Percentiles rank a stretch among this genome's conserved stretches.
These are phyloP conservation scores for Neonectria neomacrospora DNA, from an alignment of 2,329 filamentous ascomycete genomes.

Conservation along the genomic window DNA sequence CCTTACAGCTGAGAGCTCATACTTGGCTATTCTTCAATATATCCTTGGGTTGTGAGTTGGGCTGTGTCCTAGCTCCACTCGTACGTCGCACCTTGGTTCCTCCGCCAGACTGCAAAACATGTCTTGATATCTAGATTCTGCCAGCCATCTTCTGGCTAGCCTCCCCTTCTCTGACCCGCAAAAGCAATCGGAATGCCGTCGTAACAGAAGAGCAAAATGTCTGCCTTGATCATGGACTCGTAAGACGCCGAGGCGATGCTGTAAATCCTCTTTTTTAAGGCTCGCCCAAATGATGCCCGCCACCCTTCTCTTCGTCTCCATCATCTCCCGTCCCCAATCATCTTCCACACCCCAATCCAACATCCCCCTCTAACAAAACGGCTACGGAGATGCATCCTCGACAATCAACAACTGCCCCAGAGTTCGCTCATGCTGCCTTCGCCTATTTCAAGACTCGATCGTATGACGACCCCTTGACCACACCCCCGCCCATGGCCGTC, in stretches of 20 bases:
- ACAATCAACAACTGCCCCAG: conserved; percentile 18
- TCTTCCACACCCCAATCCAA: not conserved
- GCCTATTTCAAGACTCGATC: conserved; percentile 79
- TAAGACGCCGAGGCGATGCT: conserved; percentile 31
- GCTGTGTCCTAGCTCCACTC: not conserved
- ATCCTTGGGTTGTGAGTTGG: too few species aligned
- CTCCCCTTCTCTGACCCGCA: not conserved
- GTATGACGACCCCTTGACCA: conserved; percentile 77
- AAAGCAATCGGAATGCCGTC: conserved; percentile 25
- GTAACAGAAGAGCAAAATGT: conserved; percentile 24
- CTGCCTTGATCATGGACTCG: conserved; percentile 32
- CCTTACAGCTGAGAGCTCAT: too few species aligned
- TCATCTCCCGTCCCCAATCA: conserved; percentile 6
- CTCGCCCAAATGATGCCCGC: conserved; percentile 18
- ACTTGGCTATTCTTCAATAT: too few species aligned
- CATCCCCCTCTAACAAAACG: not conserved
- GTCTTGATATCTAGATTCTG: conserved; percentile 16
- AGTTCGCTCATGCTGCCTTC: conserved; percentile 16
- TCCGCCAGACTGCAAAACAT: conserved; percentile 5
- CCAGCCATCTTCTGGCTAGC: conserved; percentile 2
- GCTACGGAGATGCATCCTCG: not conserved
- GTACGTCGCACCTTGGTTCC: not conserved
- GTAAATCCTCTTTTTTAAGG: conserved; percentile 20
- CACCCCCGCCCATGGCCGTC: conserved; percentile 82
- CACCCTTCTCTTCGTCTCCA: conserved; percentile 11